Evolutionary conservation across 2,329 filamentous ascomycete genomes (phyloP).

Genomic region (Orbilia blumenaviensis): DNA sequence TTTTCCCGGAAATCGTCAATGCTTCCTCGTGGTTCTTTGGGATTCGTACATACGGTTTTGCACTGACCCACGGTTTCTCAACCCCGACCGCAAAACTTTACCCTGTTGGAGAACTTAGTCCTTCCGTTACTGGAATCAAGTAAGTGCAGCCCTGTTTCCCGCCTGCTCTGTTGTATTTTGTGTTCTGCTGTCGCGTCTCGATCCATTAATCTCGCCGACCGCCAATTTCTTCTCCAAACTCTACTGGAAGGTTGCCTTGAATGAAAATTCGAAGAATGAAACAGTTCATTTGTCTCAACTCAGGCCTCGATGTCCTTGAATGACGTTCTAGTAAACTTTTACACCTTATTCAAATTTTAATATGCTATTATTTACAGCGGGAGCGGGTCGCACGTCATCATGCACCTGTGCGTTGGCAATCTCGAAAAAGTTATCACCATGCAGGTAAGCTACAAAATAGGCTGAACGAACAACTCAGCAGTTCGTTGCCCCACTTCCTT

Average conservation of each 20-base stretch:
- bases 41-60: not conserved
- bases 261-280: slow-evolving; percentile 8
- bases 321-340: slow-evolving; percentile 47
- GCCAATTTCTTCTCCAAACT: slow-evolving; percentile 16
- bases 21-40: not conserved
- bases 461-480: slow-evolving; percentile 53
- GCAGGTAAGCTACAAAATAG: slow-evolving; percentile 47
- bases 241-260: not conserved
- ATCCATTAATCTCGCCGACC: slow-evolving; percentile 29
- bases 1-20: no score
- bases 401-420: slow-evolving; percentile 53
- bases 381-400: slow-evolving; percentile 53
- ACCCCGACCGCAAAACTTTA: slow-evolving; percentile 33
- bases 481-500: slow-evolving; percentile 17
- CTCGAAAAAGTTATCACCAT: slow-evolving; percentile 29
- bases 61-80: not conserved
- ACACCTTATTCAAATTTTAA: slow-evolving; percentile 14
- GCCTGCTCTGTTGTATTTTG: slow-evolving; percentile 51
- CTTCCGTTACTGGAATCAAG: not conserved
- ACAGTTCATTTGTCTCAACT: slow-evolving; percentile 19
- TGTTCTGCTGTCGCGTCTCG: slow-evolving; percentile 34
- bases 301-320: slow-evolving; percentile 13
- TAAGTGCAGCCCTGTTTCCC: slow-evolving; percentile 19
- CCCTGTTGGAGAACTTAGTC: not conserved
- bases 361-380: slow-evolving; percentile 42